Evolutionary conservation across 345 rosid species (phyloP).

Genomic region (Ricinus communis): DNA sequence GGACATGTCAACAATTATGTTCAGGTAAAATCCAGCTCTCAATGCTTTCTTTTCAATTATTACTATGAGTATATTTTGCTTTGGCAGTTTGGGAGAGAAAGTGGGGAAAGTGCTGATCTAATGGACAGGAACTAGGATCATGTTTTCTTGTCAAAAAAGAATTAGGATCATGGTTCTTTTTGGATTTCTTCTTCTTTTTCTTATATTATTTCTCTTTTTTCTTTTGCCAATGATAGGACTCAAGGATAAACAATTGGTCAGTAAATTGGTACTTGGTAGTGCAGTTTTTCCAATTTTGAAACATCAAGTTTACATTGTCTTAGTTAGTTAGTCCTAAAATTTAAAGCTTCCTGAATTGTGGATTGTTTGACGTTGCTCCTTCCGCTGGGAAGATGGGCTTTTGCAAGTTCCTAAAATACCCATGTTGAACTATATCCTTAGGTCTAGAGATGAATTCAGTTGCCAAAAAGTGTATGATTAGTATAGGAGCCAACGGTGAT

Average conservation of each 20-base stretch:
- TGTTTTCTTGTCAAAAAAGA: too few species aligned
- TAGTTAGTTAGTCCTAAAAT: not conserved
- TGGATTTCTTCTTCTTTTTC: not conserved
- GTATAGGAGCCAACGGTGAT: too few species aligned
- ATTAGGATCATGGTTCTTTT: not conserved
- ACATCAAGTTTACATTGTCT: not conserved
- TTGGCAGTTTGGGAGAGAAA: not conserved
- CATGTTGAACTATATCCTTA: not conserved
- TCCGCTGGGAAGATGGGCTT: not conserved
- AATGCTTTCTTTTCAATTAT: not conserved
- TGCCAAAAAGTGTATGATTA: too few species aligned
- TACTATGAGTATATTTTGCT: not conserved
- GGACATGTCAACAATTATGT: conserved; percentile 80
- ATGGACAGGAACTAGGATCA: not conserved
- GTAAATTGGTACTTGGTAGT: too few species aligned
- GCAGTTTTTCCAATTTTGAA: not conserved
- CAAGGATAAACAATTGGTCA: not conserved
- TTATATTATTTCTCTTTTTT: not conserved
- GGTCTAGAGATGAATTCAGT: not conserved
- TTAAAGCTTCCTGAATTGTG: not conserved
- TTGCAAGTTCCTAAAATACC: not conserved
- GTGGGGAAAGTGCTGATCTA: not conserved
- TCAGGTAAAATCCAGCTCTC: conserved; percentile 41
- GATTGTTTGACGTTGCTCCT: too few species aligned
- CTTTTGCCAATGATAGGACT: not conserved